These are phyloP conservation scores for Ceratocystis albifundus DNA, from an alignment of 2,329 filamentous ascomycete species.

Conservation along the genomic window DNA sequence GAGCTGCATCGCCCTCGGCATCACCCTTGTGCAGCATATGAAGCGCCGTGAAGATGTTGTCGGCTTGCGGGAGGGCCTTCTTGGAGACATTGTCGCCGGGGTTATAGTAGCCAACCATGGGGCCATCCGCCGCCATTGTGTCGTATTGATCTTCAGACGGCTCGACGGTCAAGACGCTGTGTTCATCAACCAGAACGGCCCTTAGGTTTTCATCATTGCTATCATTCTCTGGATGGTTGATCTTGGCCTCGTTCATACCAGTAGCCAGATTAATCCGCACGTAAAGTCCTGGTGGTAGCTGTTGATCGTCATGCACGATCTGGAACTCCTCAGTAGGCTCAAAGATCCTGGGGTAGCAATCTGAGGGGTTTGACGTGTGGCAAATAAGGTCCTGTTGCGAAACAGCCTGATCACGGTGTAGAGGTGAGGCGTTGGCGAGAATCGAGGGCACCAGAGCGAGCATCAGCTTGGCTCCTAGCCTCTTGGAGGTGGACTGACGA, in stretches of 20 bases:
- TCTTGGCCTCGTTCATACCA: slow-evolving; percentile 53
- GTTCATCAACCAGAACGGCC: slow-evolving; percentile 40
- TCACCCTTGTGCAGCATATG: slow-evolving; percentile 37
- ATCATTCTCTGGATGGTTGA: slow-evolving; percentile 47
- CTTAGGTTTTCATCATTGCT: slow-evolving; percentile 36
- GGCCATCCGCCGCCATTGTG: slow-evolving; percentile 39
- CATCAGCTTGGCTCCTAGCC: not conserved
- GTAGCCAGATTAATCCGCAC: slow-evolving; percentile 54
- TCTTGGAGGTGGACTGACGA: not conserved
- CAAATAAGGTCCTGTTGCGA: slow-evolving; percentile 50
- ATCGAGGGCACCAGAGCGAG: slow-evolving; percentile 16
- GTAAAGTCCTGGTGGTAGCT: slow-evolving; percentile 53
- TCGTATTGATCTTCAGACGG: slow-evolving; percentile 32
- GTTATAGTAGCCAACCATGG: slow-evolving; percentile 38
- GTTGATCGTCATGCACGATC: slow-evolving; percentile 50
- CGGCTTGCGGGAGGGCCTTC: slow-evolving; percentile 23
- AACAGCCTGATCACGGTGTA: not conserved
- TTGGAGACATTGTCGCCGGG: slow-evolving; percentile 16
- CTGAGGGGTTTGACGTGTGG: slow-evolving; percentile 45
- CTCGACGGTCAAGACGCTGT: slow-evolving; percentile 39
- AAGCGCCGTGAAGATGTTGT: slow-evolving; percentile 39
- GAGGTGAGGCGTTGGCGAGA: slow-evolving; percentile 13
- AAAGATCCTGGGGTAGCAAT: slow-evolving; percentile 57
- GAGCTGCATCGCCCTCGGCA: slow-evolving; percentile 28
- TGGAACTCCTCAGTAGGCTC: slow-evolving; percentile 55